Conservation (phyloP, 768 basidiomycete species). For the Macrolepiota fuliginosa region DNA sequence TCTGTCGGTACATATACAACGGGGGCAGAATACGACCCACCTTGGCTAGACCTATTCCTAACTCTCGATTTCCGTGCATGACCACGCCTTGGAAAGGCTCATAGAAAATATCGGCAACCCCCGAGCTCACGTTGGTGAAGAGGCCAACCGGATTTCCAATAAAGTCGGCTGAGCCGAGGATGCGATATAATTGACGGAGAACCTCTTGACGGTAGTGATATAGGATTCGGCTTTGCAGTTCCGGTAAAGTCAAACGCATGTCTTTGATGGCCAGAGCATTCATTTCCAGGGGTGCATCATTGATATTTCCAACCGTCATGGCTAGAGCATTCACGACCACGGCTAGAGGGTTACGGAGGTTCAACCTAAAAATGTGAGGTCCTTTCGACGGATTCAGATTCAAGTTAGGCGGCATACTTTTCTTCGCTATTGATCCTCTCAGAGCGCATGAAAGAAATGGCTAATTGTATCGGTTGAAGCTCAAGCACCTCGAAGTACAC, state of each 20-base stretch:
- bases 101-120: slow-evolving; percentile 97
- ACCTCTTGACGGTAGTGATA: slow-evolving; percentile 95
- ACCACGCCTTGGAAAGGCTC: slow-evolving; percentile 97
- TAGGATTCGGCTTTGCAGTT: slow-evolving; percentile 78
- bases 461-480: slow-evolving; percentile 89
- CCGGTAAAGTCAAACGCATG: slow-evolving; percentile 82
- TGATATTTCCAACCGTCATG: slow-evolving; percentile 96
- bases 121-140: slow-evolving; percentile 97
- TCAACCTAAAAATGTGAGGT: slow-evolving; percentile 46
- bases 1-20: not conserved
- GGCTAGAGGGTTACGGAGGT: slow-evolving; percentile 86
- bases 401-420: slow-evolving; percentile 53
- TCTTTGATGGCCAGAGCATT: slow-evolving; percentile 95
- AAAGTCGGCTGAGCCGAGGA: slow-evolving; percentile 98
- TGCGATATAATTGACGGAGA: slow-evolving; percentile 90
- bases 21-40: slow-evolving; percentile 31
- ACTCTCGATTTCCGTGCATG: slow-evolving; percentile 92
- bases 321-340: slow-evolving; percentile 93
- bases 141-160: slow-evolving; percentile 94
- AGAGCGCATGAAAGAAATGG: slow-evolving; percentile 96
- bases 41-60: slow-evolving; percentile 94
- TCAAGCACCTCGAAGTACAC: slow-evolving; percentile 96
- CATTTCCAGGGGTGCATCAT: slow-evolving; percentile 91
- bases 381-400: not conserved
- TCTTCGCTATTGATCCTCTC: slow-evolving; percentile 91